Conservation (phyloP, 2,329 filamentous ascomycete species). For the Ophiostoma populinum region DNA sequence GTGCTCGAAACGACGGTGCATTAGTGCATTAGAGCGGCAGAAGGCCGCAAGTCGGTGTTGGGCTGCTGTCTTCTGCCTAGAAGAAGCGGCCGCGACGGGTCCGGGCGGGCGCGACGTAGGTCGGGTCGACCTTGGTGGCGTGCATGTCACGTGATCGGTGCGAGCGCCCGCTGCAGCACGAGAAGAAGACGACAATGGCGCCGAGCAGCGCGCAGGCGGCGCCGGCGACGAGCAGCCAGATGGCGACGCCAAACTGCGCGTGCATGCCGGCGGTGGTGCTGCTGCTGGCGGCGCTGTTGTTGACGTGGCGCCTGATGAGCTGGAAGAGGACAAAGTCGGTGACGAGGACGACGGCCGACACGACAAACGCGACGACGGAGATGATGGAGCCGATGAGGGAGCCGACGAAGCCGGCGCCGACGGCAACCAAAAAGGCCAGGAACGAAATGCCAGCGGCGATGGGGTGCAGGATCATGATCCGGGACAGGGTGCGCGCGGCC, state of each 20-base stretch:
- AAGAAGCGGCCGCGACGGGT: constrained; percentile 12
- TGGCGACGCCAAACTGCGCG: constrained; percentile 32
- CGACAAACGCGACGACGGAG: constrained; percentile 29
- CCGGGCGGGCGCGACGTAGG: constrained; percentile 9
- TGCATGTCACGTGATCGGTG: constrained; percentile 16
- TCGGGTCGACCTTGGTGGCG: constrained; percentile 15
- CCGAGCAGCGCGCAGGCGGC: constrained; percentile 37
- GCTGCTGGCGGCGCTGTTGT: constrained; percentile 17
- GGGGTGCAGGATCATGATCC: constrained; percentile 45
- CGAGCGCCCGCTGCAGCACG: constrained; percentile 38
- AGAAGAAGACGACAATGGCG: constrained; percentile 39
- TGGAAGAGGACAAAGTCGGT: constrained; percentile 41
- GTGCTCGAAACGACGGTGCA: no score
- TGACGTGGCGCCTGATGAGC: constrained; percentile 37
- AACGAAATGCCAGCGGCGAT: constrained; percentile 39
- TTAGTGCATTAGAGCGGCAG: no score
- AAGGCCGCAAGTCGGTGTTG: no score
- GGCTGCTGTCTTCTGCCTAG: background rate
- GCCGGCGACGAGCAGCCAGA: constrained; percentile 42
- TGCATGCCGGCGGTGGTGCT: background rate
- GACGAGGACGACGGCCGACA: constrained; percentile 29
- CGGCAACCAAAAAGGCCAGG: constrained; percentile 37
- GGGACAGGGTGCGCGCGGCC: constrained; percentile 27
- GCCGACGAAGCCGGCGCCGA: constrained; percentile 33
- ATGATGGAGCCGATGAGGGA: constrained; percentile 33